Evolutionary conservation across 140 eudicot genomes (phyloP).

Genomic region (Bidens hawaiensis): DNA sequence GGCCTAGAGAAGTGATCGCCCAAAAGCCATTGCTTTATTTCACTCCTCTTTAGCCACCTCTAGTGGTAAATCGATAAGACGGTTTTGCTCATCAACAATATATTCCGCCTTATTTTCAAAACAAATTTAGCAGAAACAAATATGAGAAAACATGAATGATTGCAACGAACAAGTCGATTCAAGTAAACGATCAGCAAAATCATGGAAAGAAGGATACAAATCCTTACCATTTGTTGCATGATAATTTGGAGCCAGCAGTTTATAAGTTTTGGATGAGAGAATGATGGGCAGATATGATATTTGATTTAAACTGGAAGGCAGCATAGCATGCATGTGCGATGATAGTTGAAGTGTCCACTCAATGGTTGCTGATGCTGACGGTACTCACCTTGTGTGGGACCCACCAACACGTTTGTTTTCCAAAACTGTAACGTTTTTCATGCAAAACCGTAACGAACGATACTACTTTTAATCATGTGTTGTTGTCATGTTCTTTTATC

Average conservation of each 20-base stretch:
- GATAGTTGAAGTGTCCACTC: constrained; percentile 5
- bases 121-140: neutral
- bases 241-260: constrained; percentile 1
- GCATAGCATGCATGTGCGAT: neutral
- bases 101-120: neutral
- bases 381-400: constrained; percentile 15
- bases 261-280: neutral
- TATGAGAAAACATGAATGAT: neutral
- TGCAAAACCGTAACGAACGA: too few species aligned
- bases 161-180: neutral
- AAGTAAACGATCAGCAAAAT: constrained; percentile 2
- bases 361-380: constrained; percentile 26
- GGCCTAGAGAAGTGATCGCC: too few species aligned
- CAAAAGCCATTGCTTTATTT: too few species aligned
- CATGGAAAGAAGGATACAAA: neutral
- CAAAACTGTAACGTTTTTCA: neutral
- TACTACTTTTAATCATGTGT: neutral
- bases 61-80: neutral
- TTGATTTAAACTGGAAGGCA: too few species aligned
- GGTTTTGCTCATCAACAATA: neutral
- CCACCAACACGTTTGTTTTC: constrained; percentile 4
- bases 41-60: too few species aligned
- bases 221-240: constrained; percentile 14
- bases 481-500: neutral
- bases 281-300: neutral